phyloP scores from a whole-genome alignment of 192 early-diverging fungal genomes.

The Mortierella claussenii region DNA sequence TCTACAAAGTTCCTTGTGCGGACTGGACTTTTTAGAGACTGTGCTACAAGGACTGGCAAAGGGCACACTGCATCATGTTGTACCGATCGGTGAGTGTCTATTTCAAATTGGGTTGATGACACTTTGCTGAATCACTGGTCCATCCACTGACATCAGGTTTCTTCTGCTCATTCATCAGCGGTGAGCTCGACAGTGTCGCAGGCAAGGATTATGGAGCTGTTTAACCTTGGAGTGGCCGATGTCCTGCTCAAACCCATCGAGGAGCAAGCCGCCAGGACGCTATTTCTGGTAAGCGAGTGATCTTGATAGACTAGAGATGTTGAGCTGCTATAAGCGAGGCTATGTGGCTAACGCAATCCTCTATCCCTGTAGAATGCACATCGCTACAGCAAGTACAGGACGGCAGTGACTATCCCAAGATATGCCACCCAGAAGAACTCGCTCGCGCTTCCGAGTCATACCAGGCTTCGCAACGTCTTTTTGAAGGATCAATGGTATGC shows the following conservation, averaged over 20 bases:
- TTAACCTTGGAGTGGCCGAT: slow-evolving; percentile 65
- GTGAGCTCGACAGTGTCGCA: slow-evolving; percentile 38
- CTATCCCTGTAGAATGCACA: slow-evolving; percentile 36
- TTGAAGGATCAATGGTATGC: slow-evolving; percentile 56
- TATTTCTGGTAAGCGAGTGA: slow-evolving; percentile 60
- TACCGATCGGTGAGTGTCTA: slow-evolving; percentile 45
- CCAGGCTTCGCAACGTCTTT: slow-evolving; percentile 52
- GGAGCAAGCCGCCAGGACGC: slow-evolving; percentile 58
- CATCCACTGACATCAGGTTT: not conserved
- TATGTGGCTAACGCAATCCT: too few species aligned
- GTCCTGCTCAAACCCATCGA: slow-evolving; percentile 65
- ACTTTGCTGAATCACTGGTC: not conserved
- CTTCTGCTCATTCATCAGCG: slow-evolving; percentile 8
- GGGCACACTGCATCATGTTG: slow-evolving; percentile 38
- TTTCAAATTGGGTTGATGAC: not conserved
- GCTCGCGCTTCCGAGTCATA: slow-evolving; percentile 35
- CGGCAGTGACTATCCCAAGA: slow-evolving; percentile 33
- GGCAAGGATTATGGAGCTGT: slow-evolving; percentile 57
- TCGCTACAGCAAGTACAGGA: slow-evolving; percentile 42
- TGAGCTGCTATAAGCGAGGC: too few species aligned
- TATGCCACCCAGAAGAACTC: slow-evolving; percentile 49
- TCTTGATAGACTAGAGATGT: too few species aligned
- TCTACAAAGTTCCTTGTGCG: slow-evolving; percentile 13
- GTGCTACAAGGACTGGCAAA: slow-evolving; percentile 37
- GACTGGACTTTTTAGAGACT: slow-evolving; percentile 44